Evolutionary conservation across 768 basidiomycete genomes (phyloP), one percentile per base, ranked within the genome.

Genomic region (Lyophyllum decastes): DNA sequence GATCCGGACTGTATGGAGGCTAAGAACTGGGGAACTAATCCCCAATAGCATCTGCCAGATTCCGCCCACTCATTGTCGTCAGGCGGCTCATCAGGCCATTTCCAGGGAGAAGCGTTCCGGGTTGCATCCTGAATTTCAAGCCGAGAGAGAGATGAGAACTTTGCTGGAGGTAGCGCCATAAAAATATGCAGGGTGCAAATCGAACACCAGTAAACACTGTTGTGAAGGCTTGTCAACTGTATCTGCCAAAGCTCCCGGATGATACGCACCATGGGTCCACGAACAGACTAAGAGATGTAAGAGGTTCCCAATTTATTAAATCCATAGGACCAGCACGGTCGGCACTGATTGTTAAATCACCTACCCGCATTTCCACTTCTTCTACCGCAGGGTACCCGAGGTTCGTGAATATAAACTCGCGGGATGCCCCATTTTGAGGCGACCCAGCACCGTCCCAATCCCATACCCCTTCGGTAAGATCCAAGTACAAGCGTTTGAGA

Each of bases 391-490:
- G 64, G n/a, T 65, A 57, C 4, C 64, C 43, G 2, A 68, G 56
- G 24, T 59, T 50, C 1, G 35, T 41, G 52, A 66, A 68, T 1
- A 38, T 4, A 34, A 56, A 65, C 0, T 41, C 30, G 1, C 27
- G 41, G 1, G 64, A 54, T 0, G 67, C 59, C 4, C 67, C 67
- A 2, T 12, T 16, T 17, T 59, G 56, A 0, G 65, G 65, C 1
- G 65, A 62, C 9, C 64, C 64, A 1, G 3, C 2, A 26, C 44
- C 49, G 22, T 62, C 33, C 63, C 62, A 64, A 41, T 68, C 65
- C 67, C 67, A 68, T 4, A 58, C 49, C 1, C 65, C 65, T 35
- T 60, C 62, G 0, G 62, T 66, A 16, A 68, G 59, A 48, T 68
- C 65, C 27, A 66, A 43, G 26, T 53, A 60, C 22, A 68, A 56